phyloP scores from a whole-genome alignment of 176 grass and related monocot genomes.

The Musa schizocarpa region DNA sequence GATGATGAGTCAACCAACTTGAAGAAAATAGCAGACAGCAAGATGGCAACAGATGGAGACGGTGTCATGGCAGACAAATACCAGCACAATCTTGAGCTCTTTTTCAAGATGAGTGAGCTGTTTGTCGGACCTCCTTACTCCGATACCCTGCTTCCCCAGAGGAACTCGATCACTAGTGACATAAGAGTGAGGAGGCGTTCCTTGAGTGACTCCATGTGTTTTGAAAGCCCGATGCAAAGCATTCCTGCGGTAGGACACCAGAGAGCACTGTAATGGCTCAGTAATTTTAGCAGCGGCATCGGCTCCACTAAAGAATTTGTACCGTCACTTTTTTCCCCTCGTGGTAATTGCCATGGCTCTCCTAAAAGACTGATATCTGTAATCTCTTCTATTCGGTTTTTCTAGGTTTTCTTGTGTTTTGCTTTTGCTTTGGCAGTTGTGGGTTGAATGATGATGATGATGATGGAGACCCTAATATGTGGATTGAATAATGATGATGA shows the following conservation, averaged over 20 bases:
- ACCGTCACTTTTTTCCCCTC: background rate
- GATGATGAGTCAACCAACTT: constrained; percentile 21
- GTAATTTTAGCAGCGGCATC: background rate
- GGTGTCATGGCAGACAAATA: constrained; percentile 9
- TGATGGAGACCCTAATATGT: too few relatives aligned
- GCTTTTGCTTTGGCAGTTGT: too few relatives aligned
- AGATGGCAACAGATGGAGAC: constrained; percentile 6
- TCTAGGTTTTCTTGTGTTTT: too few relatives aligned
- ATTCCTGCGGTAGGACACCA: background rate
- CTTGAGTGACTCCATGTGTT: constrained; percentile 37
- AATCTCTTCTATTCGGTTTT: too few relatives aligned
- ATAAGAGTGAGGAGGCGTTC: constrained; percentile 47
- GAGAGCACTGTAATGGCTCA: too few relatives aligned
- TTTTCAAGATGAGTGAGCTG: constrained; percentile 39
- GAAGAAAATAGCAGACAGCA: background rate
- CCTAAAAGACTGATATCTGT: too few relatives aligned
- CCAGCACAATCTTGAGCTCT: constrained; percentile 36
- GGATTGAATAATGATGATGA: too few relatives aligned
- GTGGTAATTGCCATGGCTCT: too few relatives aligned
- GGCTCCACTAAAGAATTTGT: background rate
- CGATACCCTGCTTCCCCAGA: background rate
- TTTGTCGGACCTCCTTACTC: constrained; percentile 15
- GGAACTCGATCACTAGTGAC: constrained; percentile 7
- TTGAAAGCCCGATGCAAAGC: constrained; percentile 20
- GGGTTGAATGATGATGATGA: too few relatives aligned